Base-by-base conservation (phyloP, 2,329 filamentous ascomycete genomes). In the Cladosporium velox region DNA sequence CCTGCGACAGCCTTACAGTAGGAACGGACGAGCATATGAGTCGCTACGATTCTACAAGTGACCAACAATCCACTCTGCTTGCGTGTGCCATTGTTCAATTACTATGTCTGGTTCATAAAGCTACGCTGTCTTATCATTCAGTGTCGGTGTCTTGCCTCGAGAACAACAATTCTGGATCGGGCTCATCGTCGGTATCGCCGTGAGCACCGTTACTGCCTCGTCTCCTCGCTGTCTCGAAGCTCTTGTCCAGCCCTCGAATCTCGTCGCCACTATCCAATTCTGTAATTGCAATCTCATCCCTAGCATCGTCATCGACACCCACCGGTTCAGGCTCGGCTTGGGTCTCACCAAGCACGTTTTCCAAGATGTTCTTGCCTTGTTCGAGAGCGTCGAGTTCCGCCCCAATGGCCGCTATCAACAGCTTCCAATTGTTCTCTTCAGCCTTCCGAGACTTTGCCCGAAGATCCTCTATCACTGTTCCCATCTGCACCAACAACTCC, bases 341-440 rank as follows among this genome's bases (percentile, higher is more conserved):
- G 11, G 54, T 32, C 41, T 65, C 66, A 14, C 64, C 65, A 4
- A 82, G 70, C 12, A 77, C 74, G 12, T 77, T 74, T 47, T 79
- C 74, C n/a, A 91, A 78, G 51, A 91, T 80, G 3, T 80, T 76
- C 70, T 84, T 83, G 1, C 88, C 88, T 71, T 89, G 85, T 35
- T 79, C 79, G 67, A 91, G 88, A 2, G 89, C 88, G 66, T 90
- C 88, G 1, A 91, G 74, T 75, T 92, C 91, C 0, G 91, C 91
- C 0, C 90, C 90, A 38, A 94, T 87, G 12, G 90, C 90, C 61
- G 87, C 91, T 4, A 93, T 88, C 21, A 94, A 81, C 18, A 93
- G 79, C 65, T 90, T 93, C 91, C 91, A 94, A 18, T 84, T 83
- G 65, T 85, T 85, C 1, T 82, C 79, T 67, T 90, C 86, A 0